Evolutionary conservation across 768 basidiomycete genomes (phyloP), one percentile per base, ranked within the genome.

Genomic region (Trametes cinnabarina): DNA sequence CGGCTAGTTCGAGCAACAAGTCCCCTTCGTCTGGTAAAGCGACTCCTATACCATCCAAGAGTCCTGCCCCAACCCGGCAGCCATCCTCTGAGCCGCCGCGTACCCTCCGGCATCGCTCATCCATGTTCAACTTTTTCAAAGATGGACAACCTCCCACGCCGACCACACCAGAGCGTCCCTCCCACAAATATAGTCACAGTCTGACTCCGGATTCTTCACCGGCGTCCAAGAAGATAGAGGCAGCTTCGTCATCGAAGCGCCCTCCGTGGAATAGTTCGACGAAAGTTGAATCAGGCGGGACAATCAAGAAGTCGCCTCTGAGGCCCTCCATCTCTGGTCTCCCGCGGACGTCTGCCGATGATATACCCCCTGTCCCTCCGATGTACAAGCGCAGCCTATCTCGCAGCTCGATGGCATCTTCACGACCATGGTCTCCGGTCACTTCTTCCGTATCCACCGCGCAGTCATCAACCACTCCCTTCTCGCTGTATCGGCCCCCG

Each of bases 241-340:
- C 70, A n/a, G 71, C 68, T 56, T 58, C 74, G 12, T 79, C 79
- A 35, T 61, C 78, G 47, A 83, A 81, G 23, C 71, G 55, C 47
- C 63, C 32, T 81, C 82, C 72, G 32, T 94, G 92, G 92, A 94
- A 94, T 66, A 80, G 86, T 62, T 93, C 90, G 4, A 92, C 90
- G 1, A 90, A 77, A 65, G 79, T 93, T n/a, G 76, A 84, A 46
- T 63, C 74, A 17, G 60, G 72, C 8, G 64, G 65, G 39, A 80
- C 79, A 26, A 68, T 81, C 62, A 85, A 81, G 67, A 76, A 74
- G 28, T 77, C 81, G 26, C 77, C 81, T 14, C 80, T 78, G 65
- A 78, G 84, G 34, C 66, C 72, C n/a, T 71, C 67, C 47, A 34
- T 66, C 46, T 52, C 58, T 60, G 61, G 49, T 54, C 41, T 61